Base-by-base conservation (phyloP, 495 filamentous ascomycete species). In the Venustampulla echinocandica region DNA sequence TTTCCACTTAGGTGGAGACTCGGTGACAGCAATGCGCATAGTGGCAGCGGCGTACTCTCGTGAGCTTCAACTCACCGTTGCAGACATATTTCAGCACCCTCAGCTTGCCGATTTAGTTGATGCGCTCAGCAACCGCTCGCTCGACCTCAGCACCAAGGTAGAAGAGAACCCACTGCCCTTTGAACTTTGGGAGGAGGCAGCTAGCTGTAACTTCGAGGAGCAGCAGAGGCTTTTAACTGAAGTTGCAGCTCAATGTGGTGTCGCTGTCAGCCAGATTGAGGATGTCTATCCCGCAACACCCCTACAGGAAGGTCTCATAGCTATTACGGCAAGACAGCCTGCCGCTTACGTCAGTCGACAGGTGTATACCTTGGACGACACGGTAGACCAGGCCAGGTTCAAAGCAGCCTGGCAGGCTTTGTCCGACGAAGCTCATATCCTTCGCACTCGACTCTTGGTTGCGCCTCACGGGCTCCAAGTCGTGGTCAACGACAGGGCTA, bases 231-330 rank as follows among this genome's bases (percentile, higher is more conserved):
- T 75, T 3, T 15, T 78, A 19, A 59, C 69, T 1, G 74, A 79
- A 17, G 58, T 74, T 10, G 59, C 63, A 10, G 58, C 57, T 1
- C 65, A 65, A 28, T 81, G 74, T 38, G 19, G 40, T 4, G 51
- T 81, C 9, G 38, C 59, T 1, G 56, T 57, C 10, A 58, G 68
- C 0, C 42, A 60, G 0, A 65, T 84, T 33, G 62, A 66, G 36
- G 73, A 80, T 42, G 68, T 78, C 22, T 82, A 81, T 48, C 77
- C 77, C 1, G 80, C 76, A 58, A 81, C 61, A 46, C 64, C 73
- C 4, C 50, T 77, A 1, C 68, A 74, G 53, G 76, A 78, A 44
- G 75, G 68, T 15, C 63, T 79, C 4, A 55, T 74, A 10, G 65
- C 71, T 0, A 55, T 72, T 1, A 64, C 70, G 2, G 63, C 50